These are phyloP conservation scores for Cucumis sativus DNA, from an alignment of 306 rosid species.

Conservation along the genomic window DNA sequence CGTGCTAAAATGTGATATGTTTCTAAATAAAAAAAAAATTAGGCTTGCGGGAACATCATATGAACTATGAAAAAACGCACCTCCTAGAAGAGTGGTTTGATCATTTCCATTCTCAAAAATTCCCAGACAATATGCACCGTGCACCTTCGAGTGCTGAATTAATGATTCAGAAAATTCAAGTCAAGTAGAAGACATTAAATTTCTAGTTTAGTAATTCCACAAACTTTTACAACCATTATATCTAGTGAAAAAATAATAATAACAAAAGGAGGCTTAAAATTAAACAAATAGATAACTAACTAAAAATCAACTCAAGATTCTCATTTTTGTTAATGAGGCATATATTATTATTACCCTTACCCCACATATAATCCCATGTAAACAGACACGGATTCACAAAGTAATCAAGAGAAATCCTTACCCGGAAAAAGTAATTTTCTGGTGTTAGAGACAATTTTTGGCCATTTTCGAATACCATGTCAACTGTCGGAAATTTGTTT, in stretches of 20 bases:
- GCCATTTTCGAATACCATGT: conserved; percentile 76
- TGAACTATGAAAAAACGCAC: conserved; percentile 21
- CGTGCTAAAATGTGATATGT: neutral
- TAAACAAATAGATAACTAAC: too few relatives aligned
- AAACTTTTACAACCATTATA: neutral
- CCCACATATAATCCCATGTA: neutral
- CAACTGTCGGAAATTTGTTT: conserved; percentile 68
- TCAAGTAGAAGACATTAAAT: conserved; percentile 8
- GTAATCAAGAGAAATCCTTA: conserved; percentile 24
- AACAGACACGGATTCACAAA: neutral
- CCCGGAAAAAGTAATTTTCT: conserved; percentile 87
- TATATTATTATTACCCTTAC: neutral
- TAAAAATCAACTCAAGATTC: neutral
- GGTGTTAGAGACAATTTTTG: conserved; percentile 70
- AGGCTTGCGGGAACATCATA: neutral
- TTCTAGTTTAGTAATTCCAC: neutral
- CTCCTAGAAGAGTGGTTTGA: conserved; percentile 94
- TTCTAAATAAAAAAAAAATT: neutral
- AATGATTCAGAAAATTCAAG: conserved; percentile 11
- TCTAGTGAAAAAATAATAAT: neutral
- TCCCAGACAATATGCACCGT: conserved; percentile 90
- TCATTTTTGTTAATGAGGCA: neutral
- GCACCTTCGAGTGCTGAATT: conserved; percentile 76
- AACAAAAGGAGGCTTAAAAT: too few relatives aligned
- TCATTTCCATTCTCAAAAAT: conserved; percentile 74